Evolutionary conservation across 2,329 filamentous ascomycete species (phyloP), one percentile per base, ranked within the genome.

Genomic region (Fusarium coffeatum): DNA sequence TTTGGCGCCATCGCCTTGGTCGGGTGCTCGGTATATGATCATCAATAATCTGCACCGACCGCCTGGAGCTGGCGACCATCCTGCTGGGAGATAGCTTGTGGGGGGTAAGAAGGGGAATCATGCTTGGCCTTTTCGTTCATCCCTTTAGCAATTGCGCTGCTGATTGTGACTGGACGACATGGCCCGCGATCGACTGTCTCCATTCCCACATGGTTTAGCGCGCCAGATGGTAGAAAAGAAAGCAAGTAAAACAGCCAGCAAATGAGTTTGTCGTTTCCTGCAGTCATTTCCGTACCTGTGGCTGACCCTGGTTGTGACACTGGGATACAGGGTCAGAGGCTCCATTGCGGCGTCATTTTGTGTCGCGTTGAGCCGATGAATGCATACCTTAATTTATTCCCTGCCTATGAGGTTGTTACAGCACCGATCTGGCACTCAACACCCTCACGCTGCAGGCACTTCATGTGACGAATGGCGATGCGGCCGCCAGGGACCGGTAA

Each of bases 311-410:
- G 46, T 51, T 20, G 34, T 67, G 66, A 53, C n/a, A 46, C 41
- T 50, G 42, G 43, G 55, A 50, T 51, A 57, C 48, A 53, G 56
- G 63, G 23, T 53, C n/a, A n/a, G n/a, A n/a, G n/a, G n/a, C n/a
- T n/a, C 55, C 47, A 42, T 71, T 43, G 20, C 37, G 48, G 50
- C 64, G 64, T 65, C 64, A 65, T 55, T 61, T 50, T 61, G 68
- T 59, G 59, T 70, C 59, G 64, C 63, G 47, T 59, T 64, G 25
- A 71, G 51, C 68, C 64, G 59, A 56, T 40, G 32, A 59, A 64
- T 54, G 59, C 49, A 66, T 64, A 59, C 56, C 25, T 66, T 70
- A 45, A 47, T 40, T 20, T 51, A 27, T 53, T 28, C 51, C 48
- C 53, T 68, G 20, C 34, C 49, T 62, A 45, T 41, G 40, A 59